These are phyloP conservation scores for Talaromyces trachyspermus DNA, from an alignment of 495 filamentous ascomycete species.

Conservation along the genomic window DNA sequence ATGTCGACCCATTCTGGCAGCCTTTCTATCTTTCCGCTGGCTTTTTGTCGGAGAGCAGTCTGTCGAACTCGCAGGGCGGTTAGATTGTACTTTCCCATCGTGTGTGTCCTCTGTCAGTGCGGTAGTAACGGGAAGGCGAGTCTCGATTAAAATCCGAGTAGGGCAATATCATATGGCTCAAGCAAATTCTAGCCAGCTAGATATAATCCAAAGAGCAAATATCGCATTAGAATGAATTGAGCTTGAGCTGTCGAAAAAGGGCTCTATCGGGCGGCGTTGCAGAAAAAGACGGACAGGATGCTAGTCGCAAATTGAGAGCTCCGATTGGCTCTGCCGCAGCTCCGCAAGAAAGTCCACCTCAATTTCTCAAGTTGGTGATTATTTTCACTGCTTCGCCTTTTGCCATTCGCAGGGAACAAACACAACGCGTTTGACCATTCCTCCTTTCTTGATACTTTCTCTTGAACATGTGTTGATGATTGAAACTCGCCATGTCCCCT, in stretches of 20 bases:
- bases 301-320: constrained; percentile 14
- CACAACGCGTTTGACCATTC: no score
- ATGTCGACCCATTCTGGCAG: constrained; percentile 73
- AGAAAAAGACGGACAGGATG: constrained; percentile 4
- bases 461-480: constrained; percentile 37
- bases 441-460: no score
- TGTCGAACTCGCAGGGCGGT: constrained; percentile 66
- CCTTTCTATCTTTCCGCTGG: constrained; percentile 36
- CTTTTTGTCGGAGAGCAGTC: constrained; percentile 51
- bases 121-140: constrained; percentile 1
- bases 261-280: not conserved
- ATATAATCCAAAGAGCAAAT: no score
- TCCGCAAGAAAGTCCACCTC: constrained; percentile 22
- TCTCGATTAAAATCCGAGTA: not conserved
- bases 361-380: not conserved
- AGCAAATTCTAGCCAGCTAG: not conserved
- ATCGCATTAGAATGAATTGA: no score
- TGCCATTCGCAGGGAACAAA: no score
- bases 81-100: constrained; percentile 66
- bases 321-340: constrained; percentile 34
- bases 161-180: not conserved
- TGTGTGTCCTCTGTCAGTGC: constrained; percentile 9
- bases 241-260: no score
- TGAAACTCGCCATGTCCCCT: constrained; percentile 52
- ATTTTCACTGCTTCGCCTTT: no score